Evolutionary conservation across 2,329 filamentous ascomycete genomes (phyloP).

Genomic region (Aspergillus clavatus): DNA sequence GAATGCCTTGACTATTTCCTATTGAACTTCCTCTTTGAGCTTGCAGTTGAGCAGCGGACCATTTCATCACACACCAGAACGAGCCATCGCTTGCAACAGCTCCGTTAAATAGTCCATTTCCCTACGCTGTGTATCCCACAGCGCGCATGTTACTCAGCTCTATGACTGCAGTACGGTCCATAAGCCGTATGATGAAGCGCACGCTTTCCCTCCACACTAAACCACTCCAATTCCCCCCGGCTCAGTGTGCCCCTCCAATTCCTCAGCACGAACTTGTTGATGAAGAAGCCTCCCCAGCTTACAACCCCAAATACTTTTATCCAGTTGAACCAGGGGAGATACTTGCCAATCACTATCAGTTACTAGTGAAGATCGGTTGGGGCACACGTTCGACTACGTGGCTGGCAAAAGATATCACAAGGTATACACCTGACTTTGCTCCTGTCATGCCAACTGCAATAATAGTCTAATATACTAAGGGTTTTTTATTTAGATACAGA

Average conservation of each 20-base stretch:
- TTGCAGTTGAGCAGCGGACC: neutral
- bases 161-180: neutral
- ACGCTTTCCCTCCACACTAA: neutral
- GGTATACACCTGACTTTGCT: neutral
- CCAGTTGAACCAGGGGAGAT: slow-evolving; percentile 29
- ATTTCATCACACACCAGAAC: neutral
- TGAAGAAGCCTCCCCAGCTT: slow-evolving; percentile 27
- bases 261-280: slow-evolving; percentile 16
- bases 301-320: slow-evolving; percentile 27
- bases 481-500: neutral
- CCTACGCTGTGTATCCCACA: neutral
- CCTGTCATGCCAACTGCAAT: neutral
- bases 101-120: neutral
- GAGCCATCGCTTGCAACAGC: neutral
- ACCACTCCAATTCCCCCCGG: neutral
- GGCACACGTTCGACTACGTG: slow-evolving; percentile 29
- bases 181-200: neutral
- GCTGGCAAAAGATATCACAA: slow-evolving; percentile 16
- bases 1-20: too few species aligned
- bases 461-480: neutral
- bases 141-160: neutral
- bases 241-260: neutral
- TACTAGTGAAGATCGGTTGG: slow-evolving; percentile 28
- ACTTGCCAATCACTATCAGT: slow-evolving; percentile 25
- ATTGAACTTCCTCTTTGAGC: too few species aligned